phyloP scores from a whole-genome alignment of 495 filamentous ascomycete genomes.

The Talaromyces trachyspermus region DNA sequence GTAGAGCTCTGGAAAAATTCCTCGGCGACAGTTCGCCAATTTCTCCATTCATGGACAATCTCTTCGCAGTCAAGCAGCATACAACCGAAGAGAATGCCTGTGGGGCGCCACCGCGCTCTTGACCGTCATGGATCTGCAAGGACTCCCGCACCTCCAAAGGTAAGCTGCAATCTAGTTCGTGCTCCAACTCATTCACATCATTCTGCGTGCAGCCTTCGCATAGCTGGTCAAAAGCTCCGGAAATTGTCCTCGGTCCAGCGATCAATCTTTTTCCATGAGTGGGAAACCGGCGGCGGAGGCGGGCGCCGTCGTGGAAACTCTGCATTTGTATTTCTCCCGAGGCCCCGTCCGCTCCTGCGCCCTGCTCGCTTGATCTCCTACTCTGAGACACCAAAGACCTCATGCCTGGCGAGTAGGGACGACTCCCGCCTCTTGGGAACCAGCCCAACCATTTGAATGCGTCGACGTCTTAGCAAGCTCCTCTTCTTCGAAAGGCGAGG shows the following conservation, averaged over 20 bases:
- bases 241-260: constrained; percentile 88
- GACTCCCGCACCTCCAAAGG: constrained; percentile 93
- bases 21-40: constrained; percentile 88
- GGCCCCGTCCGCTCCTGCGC: constrained; percentile 55
- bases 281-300: constrained; percentile 75
- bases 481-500: constrained; percentile 67
- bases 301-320: constrained; percentile 89
- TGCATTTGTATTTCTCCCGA: constrained; percentile 89
- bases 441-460: constrained; percentile 48
- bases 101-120: constrained; percentile 90
- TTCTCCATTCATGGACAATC: constrained; percentile 95
- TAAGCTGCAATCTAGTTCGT: constrained; percentile 89
- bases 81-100: constrained; percentile 83
- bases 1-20: constrained; percentile 64
- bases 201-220: constrained; percentile 87
- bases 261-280: constrained; percentile 93
- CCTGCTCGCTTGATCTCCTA: constrained; percentile 46
- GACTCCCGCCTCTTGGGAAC: constrained; percentile 50
- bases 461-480: constrained; percentile 45
- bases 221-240: constrained; percentile 90
- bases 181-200: constrained; percentile 94
- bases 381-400: constrained; percentile 60
- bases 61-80: constrained; percentile 99
- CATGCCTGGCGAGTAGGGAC: constrained; percentile 87
- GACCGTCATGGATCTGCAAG: constrained; percentile 83